Percentiles rank a stretch among this genome's conserved stretches.
phyloP scores from a whole-genome alignment of 2,329 filamentous ascomycete species.

The Aspergillus brasiliensis region DNA sequence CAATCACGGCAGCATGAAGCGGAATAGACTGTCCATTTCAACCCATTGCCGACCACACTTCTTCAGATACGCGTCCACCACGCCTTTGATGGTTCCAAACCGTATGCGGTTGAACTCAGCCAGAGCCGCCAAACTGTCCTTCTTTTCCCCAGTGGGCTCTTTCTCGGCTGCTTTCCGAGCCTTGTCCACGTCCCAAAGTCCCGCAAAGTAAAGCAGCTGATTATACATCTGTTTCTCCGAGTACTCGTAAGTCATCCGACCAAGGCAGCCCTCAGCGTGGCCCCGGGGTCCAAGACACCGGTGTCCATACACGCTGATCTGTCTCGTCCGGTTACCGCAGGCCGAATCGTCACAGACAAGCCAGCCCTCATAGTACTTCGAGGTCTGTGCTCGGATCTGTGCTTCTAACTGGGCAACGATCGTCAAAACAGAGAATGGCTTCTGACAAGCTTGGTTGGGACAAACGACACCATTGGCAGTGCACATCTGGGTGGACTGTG shows the following conservation, averaged over 20 bases:
- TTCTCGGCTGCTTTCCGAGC: conserved; percentile 60
- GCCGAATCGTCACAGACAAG: conserved; percentile 86
- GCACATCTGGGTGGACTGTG: conserved; percentile 59
- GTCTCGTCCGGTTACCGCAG: conserved; percentile 82
- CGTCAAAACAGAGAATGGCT: conserved; percentile 67
- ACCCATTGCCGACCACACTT: conserved; percentile 93
- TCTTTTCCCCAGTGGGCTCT: conserved; percentile 55
- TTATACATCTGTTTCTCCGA: conserved; percentile 91
- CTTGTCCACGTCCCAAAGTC: conserved; percentile 87
- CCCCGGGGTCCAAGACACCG: conserved; percentile 86
- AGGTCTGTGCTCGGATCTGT: conserved; percentile 75
- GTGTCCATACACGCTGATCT: conserved; percentile 90
- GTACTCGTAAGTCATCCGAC: conserved; percentile 86
- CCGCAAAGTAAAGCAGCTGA: conserved; percentile 84
- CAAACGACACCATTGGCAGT: conserved; percentile 77
- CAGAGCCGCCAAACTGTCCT: conserved; percentile 68
- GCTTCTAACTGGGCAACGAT: conserved; percentile 85
- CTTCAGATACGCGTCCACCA: conserved; percentile 81
- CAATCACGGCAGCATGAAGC: conserved; percentile 51
- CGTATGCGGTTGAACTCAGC: conserved; percentile 79
- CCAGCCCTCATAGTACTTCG: conserved; percentile 90
- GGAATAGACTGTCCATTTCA: conserved; percentile 86
- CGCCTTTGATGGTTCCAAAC: conserved; percentile 73
- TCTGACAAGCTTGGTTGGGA: conserved; percentile 62
- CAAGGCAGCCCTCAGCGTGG: conserved; percentile 79